A percentile compares a stretch with the other conserved stretches of the same genome.
Evolutionary conservation across 1,284 basidiomycete species (phyloP).

Genomic region (Ustilago curta): DNA sequence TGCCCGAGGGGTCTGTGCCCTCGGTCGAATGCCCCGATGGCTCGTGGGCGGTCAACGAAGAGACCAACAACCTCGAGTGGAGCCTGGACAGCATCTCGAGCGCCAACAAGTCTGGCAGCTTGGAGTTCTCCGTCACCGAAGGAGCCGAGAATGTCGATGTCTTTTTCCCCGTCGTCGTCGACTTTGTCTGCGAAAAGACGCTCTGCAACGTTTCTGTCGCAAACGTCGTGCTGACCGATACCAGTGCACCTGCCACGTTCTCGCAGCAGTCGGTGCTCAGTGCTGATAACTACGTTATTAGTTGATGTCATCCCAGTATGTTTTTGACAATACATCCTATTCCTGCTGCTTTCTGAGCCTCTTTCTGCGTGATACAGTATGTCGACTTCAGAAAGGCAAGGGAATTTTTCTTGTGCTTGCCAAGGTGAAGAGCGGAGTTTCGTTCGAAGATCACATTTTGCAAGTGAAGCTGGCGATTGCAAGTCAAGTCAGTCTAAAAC

Average conservation of each 20-base stretch:
- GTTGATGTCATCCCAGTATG: constrained; percentile 2
- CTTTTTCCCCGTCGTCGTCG: constrained; percentile 92
- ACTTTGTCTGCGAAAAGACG: constrained; percentile 83
- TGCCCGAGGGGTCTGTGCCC: constrained; percentile 81
- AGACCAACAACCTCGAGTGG: constrained; percentile 86
- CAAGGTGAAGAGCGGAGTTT: too few species aligned
- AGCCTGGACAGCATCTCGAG: constrained; percentile 76
- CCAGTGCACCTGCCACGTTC: constrained; percentile 77
- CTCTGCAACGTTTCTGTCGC: constrained; percentile 71
- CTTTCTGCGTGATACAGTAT: neutral
- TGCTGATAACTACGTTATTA: constrained; percentile 65
- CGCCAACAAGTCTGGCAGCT: constrained; percentile 71
- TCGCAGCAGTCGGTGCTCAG: constrained; percentile 78
- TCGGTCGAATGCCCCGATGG: constrained; percentile 82
- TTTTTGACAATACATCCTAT: constrained; percentile 6
- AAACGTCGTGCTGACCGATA: constrained; percentile 75
- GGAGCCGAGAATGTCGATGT: constrained; percentile 81
- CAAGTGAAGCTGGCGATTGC: too few species aligned
- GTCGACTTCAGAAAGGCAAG: too few species aligned
- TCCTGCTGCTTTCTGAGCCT: neutral
- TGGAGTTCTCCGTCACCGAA: constrained; percentile 83
- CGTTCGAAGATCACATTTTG: too few species aligned
- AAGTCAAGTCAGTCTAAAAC: neutral
- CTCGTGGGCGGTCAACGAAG: constrained; percentile 83
- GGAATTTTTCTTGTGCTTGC: too few species aligned